Conservation (phyloP, 169 alveolate species). For the Babesia caballi region DNA sequence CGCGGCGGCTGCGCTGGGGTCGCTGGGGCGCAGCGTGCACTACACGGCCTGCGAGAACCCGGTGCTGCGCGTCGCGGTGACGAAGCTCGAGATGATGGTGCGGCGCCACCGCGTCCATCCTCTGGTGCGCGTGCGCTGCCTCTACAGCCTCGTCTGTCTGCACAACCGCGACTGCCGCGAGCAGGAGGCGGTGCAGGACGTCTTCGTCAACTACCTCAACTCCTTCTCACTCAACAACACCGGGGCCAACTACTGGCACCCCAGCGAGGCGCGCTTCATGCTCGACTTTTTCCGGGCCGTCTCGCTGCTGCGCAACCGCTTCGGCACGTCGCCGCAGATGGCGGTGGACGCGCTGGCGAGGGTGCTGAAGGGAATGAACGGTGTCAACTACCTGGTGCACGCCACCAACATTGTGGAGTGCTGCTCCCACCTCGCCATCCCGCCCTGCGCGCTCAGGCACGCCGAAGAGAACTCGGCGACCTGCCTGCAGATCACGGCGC, state of each 20-base stretch:
- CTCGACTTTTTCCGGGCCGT: slow-evolving; percentile 53
- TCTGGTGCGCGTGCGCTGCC: slow-evolving; percentile 43
- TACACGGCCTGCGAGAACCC: slow-evolving; percentile 39
- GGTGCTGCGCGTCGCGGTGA: slow-evolving; percentile 11
- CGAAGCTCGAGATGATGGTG: slow-evolving; percentile 39
- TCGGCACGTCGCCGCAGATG: slow-evolving; percentile 49
- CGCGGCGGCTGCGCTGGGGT: slow-evolving; percentile 72
- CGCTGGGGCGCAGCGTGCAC: slow-evolving; percentile 40
- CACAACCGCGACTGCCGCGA: slow-evolving; percentile 54
- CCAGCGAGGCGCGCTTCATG: slow-evolving; percentile 62
- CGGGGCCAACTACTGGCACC: slow-evolving; percentile 50
- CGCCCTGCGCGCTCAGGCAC: slow-evolving; percentile 26
- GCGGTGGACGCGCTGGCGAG: slow-evolving; percentile 46
- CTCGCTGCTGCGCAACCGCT: slow-evolving; percentile 41
- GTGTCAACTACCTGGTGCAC: slow-evolving; percentile 44
- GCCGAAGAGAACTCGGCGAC: neutral
- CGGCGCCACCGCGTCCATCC: slow-evolving; percentile 58
- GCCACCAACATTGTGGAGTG: slow-evolving; percentile 56
- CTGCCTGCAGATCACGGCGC: slow-evolving; percentile 10
- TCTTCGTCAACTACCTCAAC: slow-evolving; percentile 39
- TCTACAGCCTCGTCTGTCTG: slow-evolving; percentile 50
- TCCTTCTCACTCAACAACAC: slow-evolving; percentile 38
- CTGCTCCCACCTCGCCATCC: slow-evolving; percentile 41
- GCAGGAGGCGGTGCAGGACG: slow-evolving; percentile 25
- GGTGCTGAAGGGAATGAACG: slow-evolving; percentile 48